Evolutionary conservation across 805 yeast genomes (phyloP), one percentile per base, ranked within the genome.

Genomic region (Yarrowia hollandica): DNA sequence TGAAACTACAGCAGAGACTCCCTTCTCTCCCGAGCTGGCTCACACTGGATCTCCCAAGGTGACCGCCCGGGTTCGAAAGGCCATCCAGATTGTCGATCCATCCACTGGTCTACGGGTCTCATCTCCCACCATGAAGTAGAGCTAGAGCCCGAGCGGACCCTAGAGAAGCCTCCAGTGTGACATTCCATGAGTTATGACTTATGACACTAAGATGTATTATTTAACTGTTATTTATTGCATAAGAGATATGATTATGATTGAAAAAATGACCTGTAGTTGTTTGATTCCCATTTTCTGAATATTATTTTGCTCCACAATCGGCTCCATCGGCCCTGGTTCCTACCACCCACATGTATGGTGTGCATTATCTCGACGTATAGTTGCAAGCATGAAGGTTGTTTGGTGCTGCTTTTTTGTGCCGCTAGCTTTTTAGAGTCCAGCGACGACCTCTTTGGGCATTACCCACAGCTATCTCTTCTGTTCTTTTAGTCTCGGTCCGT

Each of bases 11-110:
- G 39, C 55, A 31, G 55, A 48, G 15, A 23, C 55, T 5, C 58
- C 58, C 6, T 35, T 52, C 34, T 30, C 39, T 5, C 59, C 59
- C 37, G 50, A 41, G 38, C 18, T 33, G 31, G 50, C 48, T 2
- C 33, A 21, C 30, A 31, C 59, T 5, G 59, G 59, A 15, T 19
- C 31, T 18, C 59, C 59, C 37, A 28, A 31, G 39, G 50, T 63
- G 26, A 46, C 61, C 8, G 30, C 58, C 11, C 42, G 67, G 35
- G 63, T 61, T 23, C 60, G 67, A 31, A 64, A 62, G 62, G 67
- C 79, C 22, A 74, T 81, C 64, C 83, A 80, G 66, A 80, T 81
- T 59, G 76, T 80, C 60, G 79, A 80, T 64, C 84, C 84, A n/a
- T 78, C 78, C 59, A 79, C 83, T 4, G 81, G 80, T 15, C 60